Conservation (phyloP, 2,329 filamentous ascomycete genomes). For the Xylariaceae sp. region DNA sequence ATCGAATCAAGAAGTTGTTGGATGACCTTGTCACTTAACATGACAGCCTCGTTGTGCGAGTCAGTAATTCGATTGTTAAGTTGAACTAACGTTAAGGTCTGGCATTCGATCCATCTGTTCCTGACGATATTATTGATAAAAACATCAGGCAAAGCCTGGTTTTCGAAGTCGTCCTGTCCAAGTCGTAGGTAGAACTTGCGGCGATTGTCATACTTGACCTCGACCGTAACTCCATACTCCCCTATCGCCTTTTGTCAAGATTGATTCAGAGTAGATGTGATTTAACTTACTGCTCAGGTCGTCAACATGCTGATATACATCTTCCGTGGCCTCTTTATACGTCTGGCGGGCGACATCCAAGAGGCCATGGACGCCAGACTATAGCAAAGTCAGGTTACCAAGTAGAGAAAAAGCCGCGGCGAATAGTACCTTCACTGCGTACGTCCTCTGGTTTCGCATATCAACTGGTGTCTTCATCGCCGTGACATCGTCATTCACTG, state of each 20-base stretch:
- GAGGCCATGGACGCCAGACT: conserved; percentile 76
- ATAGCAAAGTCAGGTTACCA: conserved; percentile 21
- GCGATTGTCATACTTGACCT: conserved; percentile 69
- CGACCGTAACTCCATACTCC: conserved; percentile 52
- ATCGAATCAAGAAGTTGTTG: conserved; percentile 67
- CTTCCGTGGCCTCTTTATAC: conserved; percentile 81
- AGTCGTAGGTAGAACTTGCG: conserved; percentile 78
- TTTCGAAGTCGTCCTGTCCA: conserved; percentile 55
- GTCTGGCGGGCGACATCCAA: conserved; percentile 84
- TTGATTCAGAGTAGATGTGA: background rate
- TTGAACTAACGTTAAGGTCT: conserved; percentile 79
- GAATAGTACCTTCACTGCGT: conserved; percentile 66
- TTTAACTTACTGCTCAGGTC: conserved; percentile 54
- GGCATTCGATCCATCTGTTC: conserved; percentile 76
- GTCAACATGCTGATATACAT: conserved; percentile 66
- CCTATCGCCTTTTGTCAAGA: conserved; percentile 32
- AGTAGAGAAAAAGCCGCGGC: background rate
- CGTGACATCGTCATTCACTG: conserved; percentile 74
- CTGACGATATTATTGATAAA: conserved; percentile 74
- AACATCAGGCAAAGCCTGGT: conserved; percentile 53
- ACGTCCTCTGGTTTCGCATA: conserved; percentile 81
- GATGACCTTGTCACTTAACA: conserved; percentile 74
- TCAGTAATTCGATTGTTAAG: conserved; percentile 72
- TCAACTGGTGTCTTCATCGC: conserved; percentile 78
- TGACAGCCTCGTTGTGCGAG: conserved; percentile 76